phyloP scores from a whole-genome alignment of 345 rosid species.

The Eucalyptus regnans region DNA sequence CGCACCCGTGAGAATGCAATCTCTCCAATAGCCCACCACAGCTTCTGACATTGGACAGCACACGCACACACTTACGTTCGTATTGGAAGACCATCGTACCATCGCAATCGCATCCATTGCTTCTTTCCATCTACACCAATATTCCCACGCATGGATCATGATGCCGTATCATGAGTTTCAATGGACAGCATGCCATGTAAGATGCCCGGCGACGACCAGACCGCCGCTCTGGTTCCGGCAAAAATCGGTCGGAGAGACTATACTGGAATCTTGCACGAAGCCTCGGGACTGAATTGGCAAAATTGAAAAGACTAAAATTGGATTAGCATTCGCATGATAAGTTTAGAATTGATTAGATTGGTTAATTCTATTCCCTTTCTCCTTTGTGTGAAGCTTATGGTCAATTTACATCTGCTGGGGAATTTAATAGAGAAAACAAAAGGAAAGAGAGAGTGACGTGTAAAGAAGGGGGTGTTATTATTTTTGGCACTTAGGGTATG shows the following conservation, averaged over 20 bases:
- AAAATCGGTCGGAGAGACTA: fast-evolving
- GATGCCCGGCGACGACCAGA: not conserved
- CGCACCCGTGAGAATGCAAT: not conserved
- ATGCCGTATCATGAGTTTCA: not conserved
- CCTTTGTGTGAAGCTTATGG: not conserved
- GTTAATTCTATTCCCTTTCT: not conserved
- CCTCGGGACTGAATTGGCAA: fast-evolving
- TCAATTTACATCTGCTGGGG: not conserved
- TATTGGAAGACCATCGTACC: not conserved
- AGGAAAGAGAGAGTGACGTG: not conserved
- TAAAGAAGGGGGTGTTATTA: not conserved
- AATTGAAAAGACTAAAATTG: fast-evolving
- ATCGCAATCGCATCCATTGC: not conserved
- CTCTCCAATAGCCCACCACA: not conserved
- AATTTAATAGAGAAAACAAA: not conserved
- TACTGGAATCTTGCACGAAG: fast-evolving
- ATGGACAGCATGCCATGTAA: not conserved
- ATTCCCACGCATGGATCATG: not conserved
- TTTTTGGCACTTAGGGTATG: not conserved
- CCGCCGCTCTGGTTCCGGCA: fast-evolving
- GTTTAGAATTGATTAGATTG: fast-evolving
- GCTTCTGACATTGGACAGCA: not conserved
- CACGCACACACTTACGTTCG: not conserved
- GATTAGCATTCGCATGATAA: fast-evolving
- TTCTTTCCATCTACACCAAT: not conserved